phyloP scores from a whole-genome alignment of 176 grass and related monocot species.

The Bromus sterilis region DNA sequence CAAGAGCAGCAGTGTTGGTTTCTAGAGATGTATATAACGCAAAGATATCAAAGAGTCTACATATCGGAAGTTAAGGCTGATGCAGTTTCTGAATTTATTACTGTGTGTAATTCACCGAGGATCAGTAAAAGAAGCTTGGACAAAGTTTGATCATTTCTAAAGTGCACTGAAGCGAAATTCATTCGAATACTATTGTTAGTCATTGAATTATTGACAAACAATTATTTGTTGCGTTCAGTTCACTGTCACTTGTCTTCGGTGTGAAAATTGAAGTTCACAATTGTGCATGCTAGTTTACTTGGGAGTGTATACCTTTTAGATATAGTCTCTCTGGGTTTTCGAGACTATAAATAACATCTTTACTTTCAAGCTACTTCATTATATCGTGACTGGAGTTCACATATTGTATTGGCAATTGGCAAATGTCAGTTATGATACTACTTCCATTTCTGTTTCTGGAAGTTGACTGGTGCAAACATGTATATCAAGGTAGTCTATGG shows the following conservation, averaged over 20 bases:
- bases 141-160: background rate
- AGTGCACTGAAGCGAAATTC: background rate
- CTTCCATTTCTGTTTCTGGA: background rate
- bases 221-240: background rate
- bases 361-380: background rate
- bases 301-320: background rate
- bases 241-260: background rate
- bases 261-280: background rate
- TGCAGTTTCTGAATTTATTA: background rate
- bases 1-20: too few species aligned
- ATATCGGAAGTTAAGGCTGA: background rate
- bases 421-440: background rate
- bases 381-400: background rate
- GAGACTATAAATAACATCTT: background rate
- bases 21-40: too few species aligned
- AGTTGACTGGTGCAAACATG: background rate
- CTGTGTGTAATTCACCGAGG: background rate
- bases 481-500: background rate
- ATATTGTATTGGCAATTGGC: background rate
- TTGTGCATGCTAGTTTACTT: background rate
- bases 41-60: too few species aligned
- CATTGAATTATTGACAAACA: too few species aligned
- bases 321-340: background rate
- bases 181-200: background rate
- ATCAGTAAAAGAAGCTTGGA: background rate